phyloP scores from a whole-genome alignment of 345 rosid genomes.

The Aquilaria yunnanensis region DNA sequence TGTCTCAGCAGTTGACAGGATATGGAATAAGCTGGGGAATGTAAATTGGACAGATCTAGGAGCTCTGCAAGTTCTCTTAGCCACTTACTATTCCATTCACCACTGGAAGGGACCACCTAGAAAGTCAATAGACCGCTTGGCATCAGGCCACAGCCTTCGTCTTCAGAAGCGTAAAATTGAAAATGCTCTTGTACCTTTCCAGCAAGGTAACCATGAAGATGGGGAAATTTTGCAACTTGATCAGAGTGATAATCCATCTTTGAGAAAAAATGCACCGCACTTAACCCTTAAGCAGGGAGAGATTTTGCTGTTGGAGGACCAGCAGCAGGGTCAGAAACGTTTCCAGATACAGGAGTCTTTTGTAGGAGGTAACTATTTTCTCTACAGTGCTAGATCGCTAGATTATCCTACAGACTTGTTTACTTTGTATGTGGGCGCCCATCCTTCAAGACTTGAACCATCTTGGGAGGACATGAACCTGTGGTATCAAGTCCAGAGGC shows the following conservation, averaged over 20 bases:
- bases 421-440: constrained; percentile 48
- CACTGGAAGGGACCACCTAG: constrained; percentile 49
- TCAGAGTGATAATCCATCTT: constrained; percentile 17
- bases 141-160: constrained; percentile 40
- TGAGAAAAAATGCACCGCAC: constrained; percentile 24
- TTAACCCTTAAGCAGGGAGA: constrained; percentile 38
- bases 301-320: constrained; percentile 43
- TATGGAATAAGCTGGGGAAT: constrained; percentile 63
- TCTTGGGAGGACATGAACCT: constrained; percentile 68
- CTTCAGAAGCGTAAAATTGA: constrained; percentile 44
- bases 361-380: constrained; percentile 34
- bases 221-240: constrained; percentile 46
- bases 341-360: constrained; percentile 44
- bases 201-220: constrained; percentile 21
- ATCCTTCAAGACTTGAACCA: constrained; percentile 55
- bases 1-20: constrained; percentile 43
- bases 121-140: constrained; percentile 46
- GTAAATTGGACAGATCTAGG: constrained; percentile 62
- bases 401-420: constrained; percentile 31
- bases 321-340: constrained; percentile 32
- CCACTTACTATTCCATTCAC: constrained; percentile 50
- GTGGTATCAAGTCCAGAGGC: constrained; percentile 69
- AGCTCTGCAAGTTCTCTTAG: constrained; percentile 45
- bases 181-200: constrained; percentile 27
- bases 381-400: constrained; percentile 32